These are phyloP conservation scores for Pezicula radicicola DNA, from an alignment of 2,329 filamentous ascomycete genomes.

Conservation along the genomic window DNA sequence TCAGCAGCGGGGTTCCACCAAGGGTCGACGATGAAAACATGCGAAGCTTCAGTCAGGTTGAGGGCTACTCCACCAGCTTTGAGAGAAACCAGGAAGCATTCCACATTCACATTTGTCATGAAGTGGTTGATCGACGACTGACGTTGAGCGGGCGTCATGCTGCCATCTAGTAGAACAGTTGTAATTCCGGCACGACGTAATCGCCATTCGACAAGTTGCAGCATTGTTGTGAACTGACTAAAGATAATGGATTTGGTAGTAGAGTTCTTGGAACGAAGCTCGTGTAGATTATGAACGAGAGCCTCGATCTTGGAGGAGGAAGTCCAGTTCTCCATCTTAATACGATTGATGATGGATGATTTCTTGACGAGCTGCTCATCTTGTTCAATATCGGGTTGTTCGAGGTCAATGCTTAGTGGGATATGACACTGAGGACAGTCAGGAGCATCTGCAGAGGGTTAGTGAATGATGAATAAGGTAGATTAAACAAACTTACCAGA, in stretches of 20 bases:
- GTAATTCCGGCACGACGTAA: constrained; percentile 95
- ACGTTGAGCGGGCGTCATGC: constrained; percentile 91
- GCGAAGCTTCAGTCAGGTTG: constrained; percentile 90
- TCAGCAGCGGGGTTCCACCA: constrained; percentile 99
- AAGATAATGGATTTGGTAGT: constrained; percentile 98
- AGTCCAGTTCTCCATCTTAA: constrained; percentile 98
- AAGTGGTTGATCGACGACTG: constrained; percentile 95
- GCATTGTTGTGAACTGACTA: constrained; percentile 95
- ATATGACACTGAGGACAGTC: constrained; percentile 94
- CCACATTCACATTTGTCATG: constrained; percentile 91
- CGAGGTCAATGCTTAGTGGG: constrained; percentile 81
- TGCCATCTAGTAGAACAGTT: constrained; percentile 96
- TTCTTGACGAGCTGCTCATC: constrained; percentile 86
- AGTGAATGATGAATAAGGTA: background rate
- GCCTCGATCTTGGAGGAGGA: constrained; percentile 98
- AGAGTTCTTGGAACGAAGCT: constrained; percentile 85
- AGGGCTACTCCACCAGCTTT: constrained; percentile 95
- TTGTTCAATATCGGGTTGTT: constrained; percentile 93
- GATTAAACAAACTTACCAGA: constrained; percentile 53
- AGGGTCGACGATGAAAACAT: constrained; percentile 95
- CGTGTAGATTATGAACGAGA: constrained; percentile 90
- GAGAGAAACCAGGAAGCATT: constrained; percentile 92
- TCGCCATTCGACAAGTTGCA: constrained; percentile 96
- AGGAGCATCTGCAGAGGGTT: constrained; percentile 42
- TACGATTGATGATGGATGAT: constrained; percentile 95